These are phyloP conservation scores for Aspergillus sp. DNA, from an alignment of 2,329 filamentous ascomycete genomes.

Conservation along the genomic window DNA sequence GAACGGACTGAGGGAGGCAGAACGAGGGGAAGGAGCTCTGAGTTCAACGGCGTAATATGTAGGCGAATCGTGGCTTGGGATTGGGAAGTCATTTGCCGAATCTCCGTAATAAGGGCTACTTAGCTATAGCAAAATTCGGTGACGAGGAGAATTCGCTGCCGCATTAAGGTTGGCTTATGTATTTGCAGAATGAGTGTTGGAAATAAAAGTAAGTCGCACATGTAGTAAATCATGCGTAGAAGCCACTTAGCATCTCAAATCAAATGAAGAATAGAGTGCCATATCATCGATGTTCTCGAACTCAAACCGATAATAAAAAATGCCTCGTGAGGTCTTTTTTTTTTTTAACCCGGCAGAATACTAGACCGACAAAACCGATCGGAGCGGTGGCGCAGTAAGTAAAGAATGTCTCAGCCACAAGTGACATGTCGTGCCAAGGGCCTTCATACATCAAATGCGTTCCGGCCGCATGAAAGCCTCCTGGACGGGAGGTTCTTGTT, in stretches of 20 bases:
- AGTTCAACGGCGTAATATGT: conserved; percentile 84
- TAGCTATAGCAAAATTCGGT: neutral
- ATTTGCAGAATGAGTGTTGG: neutral
- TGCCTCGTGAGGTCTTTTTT: neutral
- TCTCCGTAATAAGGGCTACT: neutral
- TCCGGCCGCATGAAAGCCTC: conserved; percentile 1
- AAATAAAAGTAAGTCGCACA: neutral
- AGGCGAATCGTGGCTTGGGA: conserved; percentile 54
- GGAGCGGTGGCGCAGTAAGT: conserved; percentile 14
- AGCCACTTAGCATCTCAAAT: neutral
- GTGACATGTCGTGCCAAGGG: conserved; percentile 13
- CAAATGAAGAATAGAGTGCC: neutral
- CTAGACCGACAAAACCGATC: neutral
- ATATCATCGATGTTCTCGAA: neutral
- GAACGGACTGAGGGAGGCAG: conserved; percentile 67
- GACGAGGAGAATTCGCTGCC: neutral
- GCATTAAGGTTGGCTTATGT: neutral
- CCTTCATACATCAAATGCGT: conserved; percentile 3
- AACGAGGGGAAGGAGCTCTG: conserved; percentile 69
- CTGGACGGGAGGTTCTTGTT: neutral
- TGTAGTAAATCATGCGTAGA: neutral
- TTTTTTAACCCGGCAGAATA: neutral
- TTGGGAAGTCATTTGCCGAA: conserved; percentile 21
- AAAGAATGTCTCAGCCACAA: conserved; percentile 12
- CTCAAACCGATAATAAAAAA: neutral